These are phyloP conservation scores for Daucus carota DNA, from an alignment of 129 eudicot species.

Conservation along the genomic window DNA sequence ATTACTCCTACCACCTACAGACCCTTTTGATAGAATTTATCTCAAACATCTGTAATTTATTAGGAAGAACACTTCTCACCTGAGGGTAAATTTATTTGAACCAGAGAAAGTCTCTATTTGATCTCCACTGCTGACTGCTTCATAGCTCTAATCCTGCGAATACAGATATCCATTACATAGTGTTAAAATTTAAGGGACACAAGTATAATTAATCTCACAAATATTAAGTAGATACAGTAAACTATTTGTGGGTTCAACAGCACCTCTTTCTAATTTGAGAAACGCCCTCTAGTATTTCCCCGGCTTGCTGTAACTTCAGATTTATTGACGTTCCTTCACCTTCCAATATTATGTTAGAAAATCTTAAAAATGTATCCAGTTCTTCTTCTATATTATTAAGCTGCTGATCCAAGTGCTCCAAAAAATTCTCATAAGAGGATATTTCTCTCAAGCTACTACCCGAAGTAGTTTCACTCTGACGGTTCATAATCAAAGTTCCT, in stretches of 20 bases:
- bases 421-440: constrained; percentile 54
- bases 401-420: constrained; percentile 50
- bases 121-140: constrained; percentile 26
- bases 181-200: background rate
- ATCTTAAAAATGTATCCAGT: constrained; percentile 39
- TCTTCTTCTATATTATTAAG: constrained; percentile 57
- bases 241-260: background rate
- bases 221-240: background rate
- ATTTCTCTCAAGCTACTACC: constrained; percentile 25
- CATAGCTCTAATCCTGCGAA: constrained; percentile 51
- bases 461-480: constrained; percentile 15
- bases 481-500: constrained; percentile 13
- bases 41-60: background rate
- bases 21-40: background rate
- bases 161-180: constrained; percentile 8
- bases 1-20: background rate
- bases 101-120: constrained; percentile 7
- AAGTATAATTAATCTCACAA: background rate
- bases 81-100: background rate
- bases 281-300: constrained; percentile 54
- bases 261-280: constrained; percentile 63
- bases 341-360: constrained; percentile 44
- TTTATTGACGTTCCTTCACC: constrained; percentile 32
- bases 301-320: constrained; percentile 43
- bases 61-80: background rate